Base-by-base conservation (phyloP, 202 grass and related monocot species). In the Hordeum pubiflorum region DNA sequence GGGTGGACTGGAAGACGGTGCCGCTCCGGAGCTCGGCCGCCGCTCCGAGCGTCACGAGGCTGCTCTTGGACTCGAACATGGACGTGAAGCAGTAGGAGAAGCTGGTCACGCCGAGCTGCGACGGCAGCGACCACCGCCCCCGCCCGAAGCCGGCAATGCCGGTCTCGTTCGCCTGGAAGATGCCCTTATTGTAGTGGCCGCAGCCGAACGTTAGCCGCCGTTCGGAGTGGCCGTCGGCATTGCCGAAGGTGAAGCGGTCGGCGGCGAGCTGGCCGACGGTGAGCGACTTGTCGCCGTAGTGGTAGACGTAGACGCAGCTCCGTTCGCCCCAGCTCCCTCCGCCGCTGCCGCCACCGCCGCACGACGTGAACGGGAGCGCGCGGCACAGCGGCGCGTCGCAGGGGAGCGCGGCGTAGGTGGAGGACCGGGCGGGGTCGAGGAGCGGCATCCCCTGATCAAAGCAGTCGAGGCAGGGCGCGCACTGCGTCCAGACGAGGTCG, bases 31-130 rank as follows among this genome's bases (percentile, higher is more conserved):
- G 66, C 34, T 20, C 67, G 17, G 87, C 82, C 33, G 86, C 58
- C 9, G 83, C 81, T 70, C 87, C 91, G 39, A 97, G 80, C 14
- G 87, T 83, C 44, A 97, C 77, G 63, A 84, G 46, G 83, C 91
- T 97, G 68, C 76, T 90, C 48, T 65, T 85, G 74, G 84, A 82
- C 2, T 79, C 66, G 62, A 86, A 89, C 62, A 90, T 89, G 34
- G 91, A 94, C 23, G 89, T 91, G 83, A 97, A 88, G 82, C 94
- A 94, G 85, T 94, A 91, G 10, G 92, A 83, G 84, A 94, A 97
- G 69, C 55, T 92, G 1, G 70, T 77, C 11, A 84, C 84, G 54
- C 86, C 88, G 34, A 97, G 80, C 83, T 94, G 90, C 1, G 90
- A 97, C 1, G 86, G 58, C 1, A 97, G 86, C 18, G 92, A 94